A percentile compares a stretch with the other conserved stretches of the same genome.
Evolutionary conservation across 306 rosid genomes (phyloP).

Genomic region (Cercis canadensis): DNA sequence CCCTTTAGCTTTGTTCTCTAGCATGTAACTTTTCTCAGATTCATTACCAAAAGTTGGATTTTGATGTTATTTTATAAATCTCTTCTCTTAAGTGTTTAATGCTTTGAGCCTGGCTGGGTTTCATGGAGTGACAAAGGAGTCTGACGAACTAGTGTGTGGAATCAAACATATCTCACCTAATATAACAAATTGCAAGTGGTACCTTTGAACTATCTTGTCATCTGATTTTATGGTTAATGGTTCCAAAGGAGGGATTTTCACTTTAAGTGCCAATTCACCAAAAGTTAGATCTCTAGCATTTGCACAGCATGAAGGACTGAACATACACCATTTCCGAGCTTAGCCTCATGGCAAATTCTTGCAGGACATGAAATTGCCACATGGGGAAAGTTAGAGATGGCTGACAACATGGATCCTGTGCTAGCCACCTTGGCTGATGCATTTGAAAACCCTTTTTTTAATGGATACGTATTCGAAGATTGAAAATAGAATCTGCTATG

Average conservation of each 20-base stretch:
- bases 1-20: neutral
- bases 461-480: slow-evolving; percentile 29
- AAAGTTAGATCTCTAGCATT: slow-evolving; percentile 2
- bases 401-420: slow-evolving; percentile 31
- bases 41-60: neutral
- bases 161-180: slow-evolving; percentile 6
- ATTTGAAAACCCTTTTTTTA: slow-evolving; percentile 32
- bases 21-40: neutral
- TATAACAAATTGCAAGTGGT: slow-evolving; percentile 11
- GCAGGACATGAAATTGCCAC: slow-evolving; percentile 42
- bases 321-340: slow-evolving; percentile 21
- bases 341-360: slow-evolving; percentile 38
- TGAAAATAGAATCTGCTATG: slow-evolving; percentile 23
- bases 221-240: slow-evolving; percentile 14
- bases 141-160: slow-evolving; percentile 6
- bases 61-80: neutral
- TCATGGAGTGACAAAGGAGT: slow-evolving; percentile 15
- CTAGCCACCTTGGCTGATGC: slow-evolving; percentile 35
- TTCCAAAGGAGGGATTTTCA: neutral
- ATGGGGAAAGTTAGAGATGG: slow-evolving; percentile 26
- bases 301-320: slow-evolving; percentile 14
- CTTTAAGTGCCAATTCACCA: neutral
- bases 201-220: slow-evolving; percentile 5
- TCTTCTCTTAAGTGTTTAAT: neutral
- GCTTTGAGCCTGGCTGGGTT: neutral